Percentiles rank a stretch among this genome's conserved stretches.
phyloP scores from a whole-genome alignment of 805 yeast species.

The Ogataea wickerhamii region DNA sequence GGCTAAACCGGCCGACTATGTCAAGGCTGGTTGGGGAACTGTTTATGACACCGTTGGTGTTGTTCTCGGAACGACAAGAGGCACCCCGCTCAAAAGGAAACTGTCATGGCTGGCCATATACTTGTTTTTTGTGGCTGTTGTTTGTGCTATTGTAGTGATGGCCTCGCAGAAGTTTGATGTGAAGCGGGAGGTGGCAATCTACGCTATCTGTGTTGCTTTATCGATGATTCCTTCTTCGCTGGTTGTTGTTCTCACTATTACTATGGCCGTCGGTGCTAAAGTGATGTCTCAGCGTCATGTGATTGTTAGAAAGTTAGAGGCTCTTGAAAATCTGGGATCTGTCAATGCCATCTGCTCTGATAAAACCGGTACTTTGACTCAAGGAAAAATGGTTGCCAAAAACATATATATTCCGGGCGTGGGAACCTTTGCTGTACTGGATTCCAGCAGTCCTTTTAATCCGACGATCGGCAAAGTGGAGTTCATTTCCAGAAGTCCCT shows the following conservation, averaged over 20 bases:
- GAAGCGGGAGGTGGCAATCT: constrained; percentile 77
- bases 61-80: constrained; percentile 69
- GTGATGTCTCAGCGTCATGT: constrained; percentile 68
- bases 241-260: constrained; percentile 77
- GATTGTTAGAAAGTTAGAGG: constrained; percentile 71
- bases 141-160: constrained; percentile 84
- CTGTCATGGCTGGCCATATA: constrained; percentile 73
- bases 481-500: constrained; percentile 36
- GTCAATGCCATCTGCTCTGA: constrained; percentile 79
- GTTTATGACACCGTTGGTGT: constrained; percentile 56
- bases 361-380: constrained; percentile 79
- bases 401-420: constrained; percentile 63
- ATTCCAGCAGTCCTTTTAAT: constrained; percentile 58
- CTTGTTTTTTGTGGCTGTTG: constrained; percentile 72
- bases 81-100: constrained; percentile 78
- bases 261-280: constrained; percentile 81
- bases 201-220: constrained; percentile 81
- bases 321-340: constrained; percentile 75
- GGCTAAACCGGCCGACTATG: constrained; percentile 44
- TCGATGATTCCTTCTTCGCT: constrained; percentile 82
- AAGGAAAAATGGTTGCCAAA: constrained; percentile 74
- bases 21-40: constrained; percentile 46
- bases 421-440: constrained; percentile 54
- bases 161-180: constrained; percentile 74
- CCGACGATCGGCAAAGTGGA: constrained; percentile 54